These are phyloP conservation scores for Annulohypoxylon truncatum DNA, from an alignment of 2,329 filamentous ascomycete genomes.

Conservation along the genomic window DNA sequence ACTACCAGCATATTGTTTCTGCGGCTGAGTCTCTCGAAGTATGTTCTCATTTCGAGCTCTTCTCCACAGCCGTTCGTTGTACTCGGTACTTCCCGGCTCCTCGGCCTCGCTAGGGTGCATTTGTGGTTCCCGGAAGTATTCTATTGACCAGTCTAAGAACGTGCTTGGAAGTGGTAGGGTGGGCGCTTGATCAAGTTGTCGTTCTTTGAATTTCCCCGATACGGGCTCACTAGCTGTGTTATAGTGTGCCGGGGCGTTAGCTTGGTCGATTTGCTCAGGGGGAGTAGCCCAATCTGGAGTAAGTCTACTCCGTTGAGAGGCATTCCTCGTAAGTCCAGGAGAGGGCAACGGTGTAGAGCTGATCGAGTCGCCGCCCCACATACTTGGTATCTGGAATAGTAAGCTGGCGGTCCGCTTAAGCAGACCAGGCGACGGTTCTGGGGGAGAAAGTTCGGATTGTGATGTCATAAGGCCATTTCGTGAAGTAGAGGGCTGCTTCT, in stretches of 20 bases:
- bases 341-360: conserved; percentile 50
- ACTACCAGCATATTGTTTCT: conserved; percentile 87
- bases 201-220: conserved; percentile 78
- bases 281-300: conserved; percentile 63
- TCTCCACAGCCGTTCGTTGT: conserved; percentile 94
- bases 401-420: conserved; percentile 73
- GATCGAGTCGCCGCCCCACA: conserved; percentile 61
- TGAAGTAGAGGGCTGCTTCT: conserved; percentile 56
- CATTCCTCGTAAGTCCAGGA: conserved; percentile 52
- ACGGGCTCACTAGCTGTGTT: conserved; percentile 80
- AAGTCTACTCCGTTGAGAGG: conserved; percentile 56
- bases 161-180: conserved; percentile 81
- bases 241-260: conserved; percentile 75
- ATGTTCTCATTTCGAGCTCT: conserved; percentile 93
- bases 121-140: conserved; percentile 97
- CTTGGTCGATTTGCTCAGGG: conserved; percentile 79
- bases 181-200: conserved; percentile 68
- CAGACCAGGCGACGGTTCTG: conserved; percentile 66
- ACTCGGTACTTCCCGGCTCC: conserved; percentile 94
- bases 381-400: conserved; percentile 65
- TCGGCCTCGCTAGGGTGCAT: conserved; percentile 98
- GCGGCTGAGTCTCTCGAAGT: conserved; percentile 89
- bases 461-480: conserved; percentile 56
- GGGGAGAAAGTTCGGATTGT: conserved; percentile 52
- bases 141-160: conserved; percentile 95